These are phyloP conservation scores for Colletotrichum tamarilloi DNA, from an alignment of 2,329 filamentous ascomycete species.

Conservation along the genomic window DNA sequence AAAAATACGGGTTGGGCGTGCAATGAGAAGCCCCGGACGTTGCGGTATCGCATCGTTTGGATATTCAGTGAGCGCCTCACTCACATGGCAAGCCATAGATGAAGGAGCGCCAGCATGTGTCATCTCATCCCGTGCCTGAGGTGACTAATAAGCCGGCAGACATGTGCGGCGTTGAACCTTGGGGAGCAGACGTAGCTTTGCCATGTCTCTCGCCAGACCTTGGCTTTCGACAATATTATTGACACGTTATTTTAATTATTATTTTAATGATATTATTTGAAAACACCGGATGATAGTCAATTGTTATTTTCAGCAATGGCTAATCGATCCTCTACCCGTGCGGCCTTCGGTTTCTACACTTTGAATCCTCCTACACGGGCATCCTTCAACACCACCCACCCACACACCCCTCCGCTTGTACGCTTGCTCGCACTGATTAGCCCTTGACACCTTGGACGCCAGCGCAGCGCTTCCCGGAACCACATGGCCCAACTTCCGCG, in stretches of 20 bases:
- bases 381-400: constrained; percentile 9
- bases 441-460: background rate
- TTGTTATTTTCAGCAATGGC: constrained; percentile 15
- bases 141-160: constrained; percentile 14
- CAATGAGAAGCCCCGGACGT: background rate
- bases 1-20: constrained; percentile 1
- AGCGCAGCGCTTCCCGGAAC: constrained; percentile 14
- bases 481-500: constrained; percentile 26
- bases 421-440: background rate
- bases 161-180: background rate
- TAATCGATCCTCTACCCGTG: constrained; percentile 21
- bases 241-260: background rate
- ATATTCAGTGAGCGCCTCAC: background rate
- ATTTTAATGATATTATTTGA: background rate
- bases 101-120: constrained; percentile 13
- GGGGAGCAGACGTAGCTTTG: background rate
- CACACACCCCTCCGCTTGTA: background rate
- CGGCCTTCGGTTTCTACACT: background rate
- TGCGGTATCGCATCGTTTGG: background rate
- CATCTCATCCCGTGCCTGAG: constrained; percentile 12
- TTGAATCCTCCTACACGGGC: background rate
- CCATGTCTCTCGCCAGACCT: background rate
- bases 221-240: background rate
- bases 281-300: constrained; percentile 10
- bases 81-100: background rate